These are phyloP conservation scores for Leptographium wingfieldii DNA, from an alignment of 2,329 filamentous ascomycete species.

Conservation along the genomic window DNA sequence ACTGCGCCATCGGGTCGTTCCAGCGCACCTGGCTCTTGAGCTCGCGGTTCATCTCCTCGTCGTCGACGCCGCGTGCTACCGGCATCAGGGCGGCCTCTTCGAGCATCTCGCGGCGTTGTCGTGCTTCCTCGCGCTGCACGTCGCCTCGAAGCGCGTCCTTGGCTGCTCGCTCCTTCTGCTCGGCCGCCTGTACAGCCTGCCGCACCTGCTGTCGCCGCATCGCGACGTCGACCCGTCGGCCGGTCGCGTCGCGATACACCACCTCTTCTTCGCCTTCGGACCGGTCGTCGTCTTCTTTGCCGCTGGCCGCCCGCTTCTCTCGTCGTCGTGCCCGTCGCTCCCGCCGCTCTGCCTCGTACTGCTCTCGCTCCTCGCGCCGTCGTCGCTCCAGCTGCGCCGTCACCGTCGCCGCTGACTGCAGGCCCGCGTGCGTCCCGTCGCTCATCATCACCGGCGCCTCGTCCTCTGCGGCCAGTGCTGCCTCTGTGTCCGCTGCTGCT, in stretches of 20 bases:
- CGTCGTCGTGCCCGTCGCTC: conserved; percentile 20
- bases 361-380: conserved; percentile 18
- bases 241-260: conserved; percentile 89
- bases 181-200: conserved; percentile 49
- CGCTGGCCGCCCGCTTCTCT: conserved; percentile 40
- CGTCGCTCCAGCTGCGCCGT: conserved; percentile 54
- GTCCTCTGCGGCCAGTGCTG: conserved; percentile 33
- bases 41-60: conserved; percentile 74
- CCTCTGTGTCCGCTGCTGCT: conserved; percentile 53
- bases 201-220: conserved; percentile 82
- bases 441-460: conserved; percentile 55
- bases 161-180: conserved; percentile 56
- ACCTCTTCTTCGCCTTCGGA: conserved; percentile 46
- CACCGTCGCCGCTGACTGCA: conserved; percentile 75
- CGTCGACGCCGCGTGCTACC: conserved; percentile 69
- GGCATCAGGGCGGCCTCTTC: conserved; percentile 74
- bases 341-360: conserved; percentile 18
- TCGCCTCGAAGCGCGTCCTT: conserved; percentile 68
- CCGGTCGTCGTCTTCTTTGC: conserved; percentile 57
- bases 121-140: conserved; percentile 61
- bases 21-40: conserved; percentile 65
- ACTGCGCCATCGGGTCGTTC: conserved; percentile 87
- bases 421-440: conserved; percentile 72
- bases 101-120: conserved; percentile 52
- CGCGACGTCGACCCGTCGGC: conserved; percentile 82